Evolutionary conservation across 106 monocot species (phyloP).

Genomic region (Dioscorea zingiberensis): DNA sequence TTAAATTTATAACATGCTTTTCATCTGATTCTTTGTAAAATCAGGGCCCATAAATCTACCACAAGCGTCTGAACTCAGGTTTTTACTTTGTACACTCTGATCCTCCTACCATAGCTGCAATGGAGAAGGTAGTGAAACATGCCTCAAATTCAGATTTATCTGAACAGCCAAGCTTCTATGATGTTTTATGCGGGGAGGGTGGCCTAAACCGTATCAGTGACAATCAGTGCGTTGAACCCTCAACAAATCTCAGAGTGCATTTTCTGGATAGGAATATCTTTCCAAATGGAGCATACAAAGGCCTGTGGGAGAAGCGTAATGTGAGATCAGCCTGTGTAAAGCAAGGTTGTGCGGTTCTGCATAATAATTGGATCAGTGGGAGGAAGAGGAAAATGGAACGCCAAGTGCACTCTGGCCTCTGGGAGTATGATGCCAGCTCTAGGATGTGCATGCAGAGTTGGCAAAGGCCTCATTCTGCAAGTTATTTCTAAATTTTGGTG

Average conservation of each 20-base stretch:
- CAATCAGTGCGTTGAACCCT: constrained; percentile 56
- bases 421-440: constrained; percentile 73
- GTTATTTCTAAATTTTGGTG: not conserved
- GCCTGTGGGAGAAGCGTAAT: constrained; percentile 63
- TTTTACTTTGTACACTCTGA: constrained; percentile 92
- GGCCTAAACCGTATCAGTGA: constrained; percentile 56
- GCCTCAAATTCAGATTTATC: constrained; percentile 65
- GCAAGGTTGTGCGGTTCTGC: constrained; percentile 61
- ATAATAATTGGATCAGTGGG: constrained; percentile 95
- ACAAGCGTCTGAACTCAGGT: constrained; percentile 81
- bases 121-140: constrained; percentile 81
- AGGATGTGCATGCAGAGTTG: constrained; percentile 63
- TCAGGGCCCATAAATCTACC: constrained; percentile 93
- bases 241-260: constrained; percentile 55
- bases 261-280: constrained; percentile 70
- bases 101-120: constrained; percentile 52
- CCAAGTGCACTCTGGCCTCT: constrained; percentile 63
- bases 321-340: constrained; percentile 47
- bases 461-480: constrained; percentile 3
- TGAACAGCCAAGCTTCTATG: constrained; percentile 97
- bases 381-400: constrained; percentile 72
- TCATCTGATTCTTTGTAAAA: not conserved
- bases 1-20: too few relatives aligned
- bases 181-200: constrained; percentile 72
- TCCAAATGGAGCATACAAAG: constrained; percentile 87